Base-by-base conservation (phyloP, 2,329 filamentous ascomycete genomes). In the Volutella citrinella region DNA sequence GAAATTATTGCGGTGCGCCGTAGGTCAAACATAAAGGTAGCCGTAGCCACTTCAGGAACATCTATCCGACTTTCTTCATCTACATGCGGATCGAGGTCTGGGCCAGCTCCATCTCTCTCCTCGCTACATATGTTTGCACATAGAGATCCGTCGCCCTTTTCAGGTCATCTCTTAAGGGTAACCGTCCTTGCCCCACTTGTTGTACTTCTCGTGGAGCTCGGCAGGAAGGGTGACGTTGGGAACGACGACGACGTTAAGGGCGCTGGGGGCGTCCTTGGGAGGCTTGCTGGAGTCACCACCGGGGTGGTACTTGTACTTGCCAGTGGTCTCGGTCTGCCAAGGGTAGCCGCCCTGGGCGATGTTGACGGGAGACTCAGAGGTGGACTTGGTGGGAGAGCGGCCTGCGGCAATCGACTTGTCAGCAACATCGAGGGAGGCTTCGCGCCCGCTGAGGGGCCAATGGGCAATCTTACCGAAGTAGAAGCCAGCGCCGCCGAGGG, bases 101-200 rank as follows among this genome's bases (percentile, higher is more conserved):
- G 36, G 29, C 21, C 32, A 34, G 32, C 36, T 36, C 36, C 38
- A 43, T 34, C 31, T 34, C 32, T 22, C 27, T 38, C 35, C 38
- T 27, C 34, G 30, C 15, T 40, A 25, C 34, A 35, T 35, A 45
- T 33, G 36, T 36, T 42, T 38, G 20, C 30, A 35, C 34, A 35
- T 42, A 34, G 34, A 39, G 34, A 27, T 38, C 30, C 34, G 24
- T 23, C 26, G 34, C 32, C 20, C 21, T 23, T 33, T 18, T 37
- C 21, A 16, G 22, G 17, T 41, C 24, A 37, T 28, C 30, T 19
- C 40, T 61, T 72, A 87, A 51, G 65, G 65, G 70, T 85, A 97
- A 53, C 88, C 90, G 52, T 97, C 93, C 81, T 97, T 97, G 67
- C 93, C 93, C 81, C 87, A 97, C 78, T 98, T 98, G 86, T 98